Conservation (phyloP, 208 protist species). For the Acanthamoeba lenticulata region DNA sequence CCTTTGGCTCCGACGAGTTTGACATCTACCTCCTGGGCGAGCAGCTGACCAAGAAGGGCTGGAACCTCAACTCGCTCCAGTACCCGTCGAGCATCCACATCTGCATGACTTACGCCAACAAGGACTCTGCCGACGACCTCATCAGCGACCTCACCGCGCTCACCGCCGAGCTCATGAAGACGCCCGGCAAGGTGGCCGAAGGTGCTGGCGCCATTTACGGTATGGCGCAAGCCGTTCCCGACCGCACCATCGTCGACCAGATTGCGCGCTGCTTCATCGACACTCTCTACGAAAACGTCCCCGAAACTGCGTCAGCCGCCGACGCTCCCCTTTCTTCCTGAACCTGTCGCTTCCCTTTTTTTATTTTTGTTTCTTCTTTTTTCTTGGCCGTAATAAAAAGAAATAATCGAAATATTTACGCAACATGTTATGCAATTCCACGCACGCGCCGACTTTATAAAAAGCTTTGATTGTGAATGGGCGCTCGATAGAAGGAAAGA, state of each 20-base stretch:
- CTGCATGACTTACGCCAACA: conserved; percentile 77
- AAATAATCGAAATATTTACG: no score
- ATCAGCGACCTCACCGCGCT: conserved; percentile 72
- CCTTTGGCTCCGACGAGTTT: conserved; percentile 89
- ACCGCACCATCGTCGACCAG: conserved; percentile 92
- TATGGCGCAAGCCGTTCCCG: conserved; percentile 91
- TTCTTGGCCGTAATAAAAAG: neutral
- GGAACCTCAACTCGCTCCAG: conserved; percentile 95
- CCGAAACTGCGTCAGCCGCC: neutral
- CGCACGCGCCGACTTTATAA: neutral
- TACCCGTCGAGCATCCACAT: conserved; percentile 77
- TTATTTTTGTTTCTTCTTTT: neutral
- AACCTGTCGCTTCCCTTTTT: neutral
- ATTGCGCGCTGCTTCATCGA: conserved; percentile 77
- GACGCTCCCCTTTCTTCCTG: neutral
- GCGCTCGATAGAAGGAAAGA: neutral
- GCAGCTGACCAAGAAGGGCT: conserved; percentile 90
- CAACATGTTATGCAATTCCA: neutral
- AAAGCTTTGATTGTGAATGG: conserved; percentile 33
- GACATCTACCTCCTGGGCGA: conserved; percentile 94
- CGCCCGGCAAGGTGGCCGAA: conserved; percentile 57
- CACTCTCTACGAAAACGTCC: conserved; percentile 49
- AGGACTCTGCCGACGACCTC: conserved; percentile 71
- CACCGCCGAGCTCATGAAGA: conserved; percentile 63
- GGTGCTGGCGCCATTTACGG: conserved; percentile 93